Evolutionary conservation across 2,329 filamentous ascomycete genomes (phyloP), one percentile per base, ranked within the genome.

Genomic region (Aspergillus quadricinctus): DNA sequence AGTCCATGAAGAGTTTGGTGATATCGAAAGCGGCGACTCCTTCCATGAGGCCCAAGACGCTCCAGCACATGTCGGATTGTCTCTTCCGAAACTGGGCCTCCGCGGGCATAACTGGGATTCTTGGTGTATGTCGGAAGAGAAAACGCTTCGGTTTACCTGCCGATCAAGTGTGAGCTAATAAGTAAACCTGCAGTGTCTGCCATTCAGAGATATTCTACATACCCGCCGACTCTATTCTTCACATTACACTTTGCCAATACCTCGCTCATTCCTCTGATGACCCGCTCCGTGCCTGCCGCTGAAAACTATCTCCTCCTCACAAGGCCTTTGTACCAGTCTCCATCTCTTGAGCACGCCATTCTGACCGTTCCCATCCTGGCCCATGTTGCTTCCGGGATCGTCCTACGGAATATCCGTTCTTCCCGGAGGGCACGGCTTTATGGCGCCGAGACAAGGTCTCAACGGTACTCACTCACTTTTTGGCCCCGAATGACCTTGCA

Each of bases 291-390:
- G 6, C 78, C 87, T 8, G 83, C 85, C 52, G 89, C 89, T 58
- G 92, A 97, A 70, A 86, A 86, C 50, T 96, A 92, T 74, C 86
- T 97, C 50, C 87, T 97, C 61, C 89, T 96, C 72, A 92, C 92
- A 28, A 86, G 93, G 59, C 92, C 95, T 50, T 86, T 94, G 72
- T 97, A 97, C 78, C 93, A 97, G 74, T 92, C 90, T 1, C 82
- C 88, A 1, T 78, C 90, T 17, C 81, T 88, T 52, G 92, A 97
- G 70, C 90, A 91, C 3, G 77, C 95, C 21, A 81, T 97, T 59
- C 84, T 97, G 58, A 85, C 82, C 46, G 73, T 91, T 1, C 92
- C 93, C 2, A 78, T 96, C 23, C 72, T 86, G 56, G 83, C 87
- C 2, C 93, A 97, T 72, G 79, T 97, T 46, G 80, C 83, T 14